Evolutionary conservation across 495 filamentous ascomycete genomes (phyloP).

Genomic region (Jackrogersella multiformis): DNA sequence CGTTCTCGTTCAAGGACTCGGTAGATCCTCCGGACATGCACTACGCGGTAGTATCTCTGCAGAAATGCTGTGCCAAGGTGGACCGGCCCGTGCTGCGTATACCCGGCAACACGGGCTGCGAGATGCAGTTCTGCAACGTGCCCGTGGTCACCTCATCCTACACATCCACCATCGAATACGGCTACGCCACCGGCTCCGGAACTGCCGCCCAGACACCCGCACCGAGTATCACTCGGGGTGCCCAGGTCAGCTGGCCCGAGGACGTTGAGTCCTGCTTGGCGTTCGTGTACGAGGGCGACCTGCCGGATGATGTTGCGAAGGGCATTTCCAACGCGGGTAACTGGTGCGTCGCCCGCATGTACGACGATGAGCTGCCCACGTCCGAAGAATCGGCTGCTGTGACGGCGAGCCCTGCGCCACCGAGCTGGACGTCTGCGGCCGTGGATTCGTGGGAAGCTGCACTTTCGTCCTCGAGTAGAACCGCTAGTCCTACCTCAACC

Average conservation of each 20-base stretch:
- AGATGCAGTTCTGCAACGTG: conserved; percentile 40
- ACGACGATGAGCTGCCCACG: conserved; percentile 23
- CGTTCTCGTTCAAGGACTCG: conserved; percentile 30
- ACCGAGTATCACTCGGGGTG: conserved; percentile 18
- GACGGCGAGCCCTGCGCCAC: conserved; percentile 32
- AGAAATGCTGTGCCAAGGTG: conserved; percentile 35
- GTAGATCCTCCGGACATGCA: conserved; percentile 41
- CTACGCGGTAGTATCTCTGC: conserved; percentile 39
- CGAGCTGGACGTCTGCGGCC: conserved; percentile 36
- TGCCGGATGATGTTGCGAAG: conserved; percentile 28
- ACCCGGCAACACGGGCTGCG: conserved; percentile 42
- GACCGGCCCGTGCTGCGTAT: conserved; percentile 35
- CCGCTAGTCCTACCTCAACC: conserved; percentile 17
- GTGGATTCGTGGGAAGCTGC: conserved; percentile 1
- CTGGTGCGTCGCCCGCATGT: conserved; percentile 33
- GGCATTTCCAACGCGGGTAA: conserved; percentile 11
- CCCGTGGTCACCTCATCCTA: conserved; percentile 23
- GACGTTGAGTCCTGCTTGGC: conserved; percentile 31
- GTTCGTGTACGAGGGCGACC: conserved; percentile 38
- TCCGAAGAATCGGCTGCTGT: conserved; percentile 20
- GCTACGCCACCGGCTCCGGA: conserved; percentile 18
- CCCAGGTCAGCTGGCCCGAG: not conserved
- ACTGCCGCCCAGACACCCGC: conserved; percentile 25
- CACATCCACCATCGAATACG: conserved; percentile 15
- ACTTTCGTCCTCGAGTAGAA: conserved; percentile 14